phyloP scores from a whole-genome alignment of 306 rosid genomes.

The Corylus heterophylla region DNA sequence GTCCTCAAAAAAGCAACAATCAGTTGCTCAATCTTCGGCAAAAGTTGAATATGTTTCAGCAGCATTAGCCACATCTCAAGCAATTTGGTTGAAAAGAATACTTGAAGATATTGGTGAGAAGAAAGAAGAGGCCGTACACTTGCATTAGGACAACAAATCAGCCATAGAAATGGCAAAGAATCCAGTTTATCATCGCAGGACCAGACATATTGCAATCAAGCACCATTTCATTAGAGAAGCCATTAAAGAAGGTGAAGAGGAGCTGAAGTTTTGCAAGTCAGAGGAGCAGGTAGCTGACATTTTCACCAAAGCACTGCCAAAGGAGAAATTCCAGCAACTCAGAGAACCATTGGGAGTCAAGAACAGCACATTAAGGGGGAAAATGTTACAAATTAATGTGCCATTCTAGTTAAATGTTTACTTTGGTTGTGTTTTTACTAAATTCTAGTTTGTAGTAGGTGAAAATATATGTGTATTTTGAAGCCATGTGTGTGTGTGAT shows the following conservation, averaged over 20 bases:
- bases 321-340: not conserved
- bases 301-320: not conserved
- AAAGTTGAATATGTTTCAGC: not conserved
- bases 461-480: too few species aligned
- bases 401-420: fast-evolving
- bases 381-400: too few species aligned
- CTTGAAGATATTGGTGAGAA: not conserved
- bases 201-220: not conserved
- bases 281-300: not conserved
- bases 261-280: too few species aligned
- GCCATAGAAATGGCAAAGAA: not conserved
- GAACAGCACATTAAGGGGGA: not conserved
- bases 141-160: not conserved
- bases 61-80: too few species aligned
- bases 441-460: too few species aligned
- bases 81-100: not conserved
- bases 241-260: too few species aligned
- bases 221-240: not conserved
- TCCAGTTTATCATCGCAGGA: not conserved
- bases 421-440: too few species aligned
- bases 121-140: too few species aligned
- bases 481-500: too few species aligned
- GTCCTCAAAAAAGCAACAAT: not conserved
- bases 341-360: not conserved
- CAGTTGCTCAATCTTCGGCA: not conserved